These are phyloP conservation scores for Pseudogymnoascus sp. DNA, from an alignment of 2,329 filamentous ascomycete species.

Conservation along the genomic window DNA sequence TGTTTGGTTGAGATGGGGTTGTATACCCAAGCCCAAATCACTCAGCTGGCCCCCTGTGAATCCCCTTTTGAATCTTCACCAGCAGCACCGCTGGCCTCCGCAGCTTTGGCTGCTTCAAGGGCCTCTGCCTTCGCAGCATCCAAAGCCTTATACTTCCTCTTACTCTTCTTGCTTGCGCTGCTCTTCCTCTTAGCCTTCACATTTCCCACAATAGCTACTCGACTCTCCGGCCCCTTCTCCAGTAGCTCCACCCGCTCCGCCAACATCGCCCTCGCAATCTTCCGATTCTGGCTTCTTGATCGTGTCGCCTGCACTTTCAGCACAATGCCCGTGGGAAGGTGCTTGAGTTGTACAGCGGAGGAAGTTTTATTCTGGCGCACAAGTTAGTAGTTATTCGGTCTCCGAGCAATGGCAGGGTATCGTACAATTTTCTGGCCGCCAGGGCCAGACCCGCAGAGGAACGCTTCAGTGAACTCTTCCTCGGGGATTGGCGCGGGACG, in stretches of 20 bases:
- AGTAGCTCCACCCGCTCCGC: slow-evolving; percentile 54
- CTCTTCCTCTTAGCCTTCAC: slow-evolving; percentile 63
- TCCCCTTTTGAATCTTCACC: neutral
- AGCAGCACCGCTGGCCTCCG: neutral
- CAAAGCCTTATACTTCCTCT: slow-evolving; percentile 68
- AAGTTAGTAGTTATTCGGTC: slow-evolving; percentile 5
- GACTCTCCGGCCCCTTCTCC: slow-evolving; percentile 63
- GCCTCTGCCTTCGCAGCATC: slow-evolving; percentile 27
- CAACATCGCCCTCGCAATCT: slow-evolving; percentile 71
- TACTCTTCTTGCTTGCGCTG: slow-evolving; percentile 74
- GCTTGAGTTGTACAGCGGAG: slow-evolving; percentile 87
- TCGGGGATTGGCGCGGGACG: slow-evolving; percentile 68
- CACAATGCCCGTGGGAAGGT: slow-evolving; percentile 83
- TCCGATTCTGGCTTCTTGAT: slow-evolving; percentile 79
- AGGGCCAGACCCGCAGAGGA: slow-evolving; percentile 85
- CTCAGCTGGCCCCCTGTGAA: neutral
- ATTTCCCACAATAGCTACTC: slow-evolving; percentile 58
- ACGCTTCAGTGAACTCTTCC: slow-evolving; percentile 73
- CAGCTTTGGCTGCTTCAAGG: neutral
- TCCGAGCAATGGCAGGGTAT: slow-evolving; percentile 14
- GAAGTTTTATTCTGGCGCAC: slow-evolving; percentile 81
- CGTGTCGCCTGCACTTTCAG: slow-evolving; percentile 92
- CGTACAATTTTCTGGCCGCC: slow-evolving; percentile 90
- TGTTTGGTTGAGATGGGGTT: neutral
- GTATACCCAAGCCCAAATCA: neutral